phyloP scores from a whole-genome alignment of 108 stramenopile species.

The Bacterosira constricta region DNA sequence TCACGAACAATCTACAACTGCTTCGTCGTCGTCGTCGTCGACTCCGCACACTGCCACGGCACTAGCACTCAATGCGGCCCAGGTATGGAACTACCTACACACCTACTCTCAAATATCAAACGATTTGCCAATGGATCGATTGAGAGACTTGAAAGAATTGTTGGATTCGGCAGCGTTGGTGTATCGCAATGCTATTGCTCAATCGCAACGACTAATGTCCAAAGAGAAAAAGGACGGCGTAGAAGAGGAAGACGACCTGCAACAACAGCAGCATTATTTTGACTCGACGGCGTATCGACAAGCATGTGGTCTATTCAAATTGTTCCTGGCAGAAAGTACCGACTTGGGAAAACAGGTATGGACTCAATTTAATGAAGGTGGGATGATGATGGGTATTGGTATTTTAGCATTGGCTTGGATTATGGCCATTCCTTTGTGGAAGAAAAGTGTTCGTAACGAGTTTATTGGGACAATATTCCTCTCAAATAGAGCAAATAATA shows the following conservation, averaged over 20 bases:
- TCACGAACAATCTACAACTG: not conserved
- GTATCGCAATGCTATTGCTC: conserved; percentile 59
- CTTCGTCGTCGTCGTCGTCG: not conserved
- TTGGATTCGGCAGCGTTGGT: conserved; percentile 60
- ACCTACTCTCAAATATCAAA: conserved; percentile 73
- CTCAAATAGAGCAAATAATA: not conserved
- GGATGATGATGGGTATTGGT: conserved; percentile 73
- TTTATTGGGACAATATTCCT: conserved; percentile 7
- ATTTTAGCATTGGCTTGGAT: conserved; percentile 56
- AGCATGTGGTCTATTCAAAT: conserved; percentile 76
- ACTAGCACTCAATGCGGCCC: conserved; percentile 86
- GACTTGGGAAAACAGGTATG: conserved; percentile 82
- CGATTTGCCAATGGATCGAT: conserved; percentile 52
- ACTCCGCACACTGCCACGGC: conserved; percentile 60
- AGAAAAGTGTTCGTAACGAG: conserved; percentile 23
- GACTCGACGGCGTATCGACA: conserved; percentile 66
- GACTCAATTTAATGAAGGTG: conserved; percentile 82
- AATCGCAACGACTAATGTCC: conserved; percentile 3
- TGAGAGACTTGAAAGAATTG: conserved; percentile 60
- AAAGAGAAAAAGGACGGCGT: not conserved
- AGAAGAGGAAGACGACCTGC: conserved; percentile 15
- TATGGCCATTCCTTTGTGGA: conserved; percentile 35
- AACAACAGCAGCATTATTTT: too few relatives aligned
- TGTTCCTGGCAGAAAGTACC: conserved; percentile 73
- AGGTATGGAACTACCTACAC: conserved; percentile 82